phyloP scores from a whole-genome alignment of 1,139 yeast genomes.

The Ogataea hybrid region DNA sequence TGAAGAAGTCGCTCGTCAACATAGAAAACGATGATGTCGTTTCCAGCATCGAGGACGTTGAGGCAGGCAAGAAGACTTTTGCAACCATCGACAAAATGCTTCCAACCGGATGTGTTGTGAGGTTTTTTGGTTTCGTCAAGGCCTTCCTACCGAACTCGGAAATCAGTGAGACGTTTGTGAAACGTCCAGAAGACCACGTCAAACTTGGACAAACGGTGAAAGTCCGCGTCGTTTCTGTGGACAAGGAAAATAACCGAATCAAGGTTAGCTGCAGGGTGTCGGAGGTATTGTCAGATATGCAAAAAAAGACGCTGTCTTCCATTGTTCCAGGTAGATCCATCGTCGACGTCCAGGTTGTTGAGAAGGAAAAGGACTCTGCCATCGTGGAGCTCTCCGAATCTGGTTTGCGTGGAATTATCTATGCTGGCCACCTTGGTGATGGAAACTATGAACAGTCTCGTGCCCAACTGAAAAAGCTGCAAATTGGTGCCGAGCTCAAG shows the following conservation, averaged over 20 bases:
- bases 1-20: conserved; percentile 80
- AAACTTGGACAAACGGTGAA: conserved; percentile 82
- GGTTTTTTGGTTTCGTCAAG: conserved; percentile 74
- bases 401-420: conserved; percentile 67
- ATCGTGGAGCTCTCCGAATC: conserved; percentile 60
- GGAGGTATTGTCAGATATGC: conserved; percentile 47
- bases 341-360: conserved; percentile 61
- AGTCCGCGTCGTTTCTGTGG: conserved; percentile 62
- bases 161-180: conserved; percentile 84
- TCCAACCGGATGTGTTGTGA: conserved; percentile 76
- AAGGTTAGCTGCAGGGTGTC: conserved; percentile 75
- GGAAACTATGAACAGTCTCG: conserved; percentile 73
- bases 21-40: conserved; percentile 59
- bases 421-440: conserved; percentile 74
- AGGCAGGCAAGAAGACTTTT: conserved; percentile 59
- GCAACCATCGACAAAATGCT: conserved; percentile 76
- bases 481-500: conserved; percentile 59
- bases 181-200: conserved; percentile 73
- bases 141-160: conserved; percentile 87
- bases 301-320: conserved; percentile 46
- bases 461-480: conserved; percentile 53
- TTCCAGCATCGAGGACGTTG: conserved; percentile 49
- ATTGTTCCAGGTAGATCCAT: conserved; percentile 63
- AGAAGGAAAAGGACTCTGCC: conserved; percentile 71
- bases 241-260: conserved; percentile 54